These are phyloP conservation scores for Penicillium hordei DNA, from an alignment of 2,329 filamentous ascomycete genomes.

Conservation along the genomic window DNA sequence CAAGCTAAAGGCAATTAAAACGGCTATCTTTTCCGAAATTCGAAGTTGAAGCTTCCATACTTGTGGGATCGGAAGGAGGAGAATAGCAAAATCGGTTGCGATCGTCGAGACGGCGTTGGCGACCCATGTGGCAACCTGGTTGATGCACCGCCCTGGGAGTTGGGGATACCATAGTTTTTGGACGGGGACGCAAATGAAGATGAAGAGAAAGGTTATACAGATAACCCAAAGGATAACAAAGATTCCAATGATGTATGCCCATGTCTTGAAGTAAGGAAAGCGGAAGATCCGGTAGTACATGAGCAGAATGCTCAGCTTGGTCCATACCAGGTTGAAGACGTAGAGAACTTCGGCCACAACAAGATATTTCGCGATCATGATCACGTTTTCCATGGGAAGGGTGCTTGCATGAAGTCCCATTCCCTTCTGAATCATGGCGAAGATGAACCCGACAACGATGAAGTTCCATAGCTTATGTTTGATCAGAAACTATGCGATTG, in stretches of 20 bases:
- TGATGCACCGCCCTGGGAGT: slow-evolving; percentile 27
- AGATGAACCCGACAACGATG: background rate
- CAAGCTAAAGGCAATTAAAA: background rate
- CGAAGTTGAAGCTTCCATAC: slow-evolving; percentile 31
- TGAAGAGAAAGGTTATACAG: slow-evolving; percentile 30
- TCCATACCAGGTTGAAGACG: slow-evolving; percentile 34
- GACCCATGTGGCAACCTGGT: background rate
- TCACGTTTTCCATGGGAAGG: slow-evolving; percentile 7
- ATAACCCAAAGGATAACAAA: slow-evolving; percentile 30
- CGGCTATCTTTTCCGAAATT: slow-evolving; percentile 10
- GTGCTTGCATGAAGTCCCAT: background rate
- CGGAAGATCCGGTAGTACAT: slow-evolving; percentile 34
- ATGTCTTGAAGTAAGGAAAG: slow-evolving; percentile 29
- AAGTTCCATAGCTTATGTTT: background rate
- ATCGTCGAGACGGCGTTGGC: slow-evolving; percentile 19
- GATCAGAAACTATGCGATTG: background rate
- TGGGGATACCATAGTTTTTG: slow-evolving; percentile 31
- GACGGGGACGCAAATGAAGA: slow-evolving; percentile 33
- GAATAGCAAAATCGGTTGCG: slow-evolving; percentile 27
- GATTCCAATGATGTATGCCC: slow-evolving; percentile 28
- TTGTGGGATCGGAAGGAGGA: slow-evolving; percentile 28
- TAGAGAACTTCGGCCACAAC: slow-evolving; percentile 44
- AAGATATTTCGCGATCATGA: slow-evolving; percentile 32
- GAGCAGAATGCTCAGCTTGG: slow-evolving; percentile 29
- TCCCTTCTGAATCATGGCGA: background rate